Conservation (phyloP, 2,329 filamentous ascomycete species). For the Pseudogymnoascus sp. region DNA sequence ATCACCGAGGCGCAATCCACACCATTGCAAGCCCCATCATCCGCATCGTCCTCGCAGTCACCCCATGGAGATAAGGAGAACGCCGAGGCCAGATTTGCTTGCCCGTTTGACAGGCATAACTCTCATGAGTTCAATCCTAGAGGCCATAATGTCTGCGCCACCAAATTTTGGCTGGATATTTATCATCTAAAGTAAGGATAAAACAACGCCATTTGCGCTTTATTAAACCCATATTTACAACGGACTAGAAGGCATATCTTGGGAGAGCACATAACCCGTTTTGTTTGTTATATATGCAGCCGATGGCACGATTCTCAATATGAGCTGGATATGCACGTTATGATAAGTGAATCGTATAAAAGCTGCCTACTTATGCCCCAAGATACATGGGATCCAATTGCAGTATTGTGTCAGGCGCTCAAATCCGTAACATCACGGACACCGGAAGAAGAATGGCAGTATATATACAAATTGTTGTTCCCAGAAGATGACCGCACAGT, state of each 20-base stretch:
- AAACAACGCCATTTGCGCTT: conserved; percentile 12
- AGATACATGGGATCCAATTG: conserved; percentile 5
- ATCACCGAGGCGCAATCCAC: no score
- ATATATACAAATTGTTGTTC: conserved; percentile 18
- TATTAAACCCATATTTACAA: background rate
- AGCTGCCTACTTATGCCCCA: conserved; percentile 9
- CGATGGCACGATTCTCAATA: conserved; percentile 14
- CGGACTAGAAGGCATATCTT: conserved; percentile 16
- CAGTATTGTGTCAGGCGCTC: conserved; percentile 14
- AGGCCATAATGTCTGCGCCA: background rate
- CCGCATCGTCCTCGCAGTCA: background rate
- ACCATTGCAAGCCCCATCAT: no score
- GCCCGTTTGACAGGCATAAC: conserved; percentile 18
- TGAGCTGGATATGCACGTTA: conserved; percentile 7
- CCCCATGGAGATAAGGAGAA: background rate
- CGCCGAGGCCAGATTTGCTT: conserved; percentile 12
- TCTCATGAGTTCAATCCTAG: conserved; percentile 14
- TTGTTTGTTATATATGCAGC: conserved; percentile 17
- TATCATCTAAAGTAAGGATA: conserved; percentile 14
- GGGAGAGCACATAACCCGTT: conserved; percentile 12
- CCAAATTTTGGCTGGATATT: conserved; percentile 12
- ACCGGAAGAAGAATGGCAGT: conserved; percentile 15
- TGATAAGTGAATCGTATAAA: no score
- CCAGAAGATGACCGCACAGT: conserved; percentile 14
- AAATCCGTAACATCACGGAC: conserved; percentile 14